phyloP scores from a whole-genome alignment of 495 filamentous ascomycete genomes.

The Hypoxylon subgilvum region DNA sequence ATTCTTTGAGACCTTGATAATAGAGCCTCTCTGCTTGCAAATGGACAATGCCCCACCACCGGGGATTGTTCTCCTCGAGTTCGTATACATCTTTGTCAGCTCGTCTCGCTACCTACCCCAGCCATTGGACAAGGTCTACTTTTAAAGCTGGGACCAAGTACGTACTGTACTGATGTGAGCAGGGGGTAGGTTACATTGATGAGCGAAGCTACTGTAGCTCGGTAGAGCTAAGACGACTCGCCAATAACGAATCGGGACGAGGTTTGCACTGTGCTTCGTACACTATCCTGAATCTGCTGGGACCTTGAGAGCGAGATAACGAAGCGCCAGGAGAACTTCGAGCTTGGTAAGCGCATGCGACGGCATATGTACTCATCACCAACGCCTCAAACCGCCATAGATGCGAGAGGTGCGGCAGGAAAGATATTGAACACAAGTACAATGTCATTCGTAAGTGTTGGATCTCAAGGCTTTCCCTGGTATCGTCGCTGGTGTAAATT shows the following conservation, averaged over 20 bases:
- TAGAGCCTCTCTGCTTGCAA: conserved; percentile 12
- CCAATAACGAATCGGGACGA: conserved; percentile 26
- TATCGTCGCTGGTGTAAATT: neutral
- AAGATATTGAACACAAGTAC: too few relatives aligned
- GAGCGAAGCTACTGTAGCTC: conserved; percentile 22
- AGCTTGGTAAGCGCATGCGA: conserved; percentile 18
- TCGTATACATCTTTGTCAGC: conserved; percentile 13
- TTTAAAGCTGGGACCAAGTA: conserved; percentile 21
- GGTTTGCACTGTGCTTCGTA: conserved; percentile 12
- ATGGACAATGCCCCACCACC: conserved; percentile 12
- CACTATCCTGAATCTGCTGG: too few relatives aligned
- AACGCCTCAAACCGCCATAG: conserved; percentile 15
- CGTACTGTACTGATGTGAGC: conserved; percentile 4
- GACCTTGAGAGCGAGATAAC: conserved; percentile 29
- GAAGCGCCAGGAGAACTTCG: conserved; percentile 22
- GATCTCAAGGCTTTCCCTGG: too few relatives aligned
- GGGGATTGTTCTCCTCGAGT: conserved; percentile 5
- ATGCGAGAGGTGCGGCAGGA: conserved; percentile 3
- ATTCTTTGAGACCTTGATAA: neutral
- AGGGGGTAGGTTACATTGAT: conserved; percentile 17
- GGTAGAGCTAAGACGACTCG: conserved; percentile 26
- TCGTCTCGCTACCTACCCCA: conserved; percentile 9
- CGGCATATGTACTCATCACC: conserved; percentile 7
- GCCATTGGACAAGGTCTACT: conserved; percentile 9
- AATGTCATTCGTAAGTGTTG: neutral